Evolutionary conservation across 2,329 filamentous ascomycete genomes (phyloP).

Genomic region (Coniochaeta pulveracea): DNA sequence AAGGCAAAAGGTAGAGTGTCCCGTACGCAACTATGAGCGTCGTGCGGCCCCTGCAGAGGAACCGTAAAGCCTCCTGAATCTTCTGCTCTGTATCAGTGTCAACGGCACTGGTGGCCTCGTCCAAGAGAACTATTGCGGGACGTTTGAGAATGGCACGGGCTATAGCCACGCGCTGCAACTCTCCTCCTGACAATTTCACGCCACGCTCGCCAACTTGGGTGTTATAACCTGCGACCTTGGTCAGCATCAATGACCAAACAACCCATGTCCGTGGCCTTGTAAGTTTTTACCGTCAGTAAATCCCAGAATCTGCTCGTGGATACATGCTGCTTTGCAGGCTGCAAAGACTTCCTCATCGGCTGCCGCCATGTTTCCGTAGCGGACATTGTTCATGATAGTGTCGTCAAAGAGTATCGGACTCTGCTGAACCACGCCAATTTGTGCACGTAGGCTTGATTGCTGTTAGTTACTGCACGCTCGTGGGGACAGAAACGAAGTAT

Average conservation of each 20-base stretch:
- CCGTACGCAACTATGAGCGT: slow-evolving; percentile 55
- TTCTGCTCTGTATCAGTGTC: slow-evolving; percentile 59
- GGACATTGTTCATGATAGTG: slow-evolving; percentile 47
- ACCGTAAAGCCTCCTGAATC: slow-evolving; percentile 50
- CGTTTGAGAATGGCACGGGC: slow-evolving; percentile 62
- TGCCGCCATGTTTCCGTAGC: slow-evolving; percentile 41
- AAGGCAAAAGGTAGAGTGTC: not conserved
- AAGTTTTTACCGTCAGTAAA: slow-evolving; percentile 39
- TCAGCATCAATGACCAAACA: no score
- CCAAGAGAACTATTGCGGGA: slow-evolving; percentile 65
- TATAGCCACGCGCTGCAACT: slow-evolving; percentile 56
- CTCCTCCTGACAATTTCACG: slow-evolving; percentile 53
- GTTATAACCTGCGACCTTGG: slow-evolving; percentile 31
- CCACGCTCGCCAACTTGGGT: slow-evolving; percentile 40
- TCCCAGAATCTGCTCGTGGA: slow-evolving; percentile 45
- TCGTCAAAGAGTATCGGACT: slow-evolving; percentile 44
- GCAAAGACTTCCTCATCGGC: slow-evolving; percentile 42
- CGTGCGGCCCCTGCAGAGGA: slow-evolving; percentile 48
- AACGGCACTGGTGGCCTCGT: slow-evolving; percentile 70
- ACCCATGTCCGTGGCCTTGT: no score
- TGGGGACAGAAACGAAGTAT: not conserved
- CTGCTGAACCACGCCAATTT: slow-evolving; percentile 46
- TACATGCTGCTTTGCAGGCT: slow-evolving; percentile 42
- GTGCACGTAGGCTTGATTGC: slow-evolving; percentile 32
- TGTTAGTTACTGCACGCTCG: slow-evolving; percentile 9